Base-by-base conservation (phyloP, 768 basidiomycete species). In the Pulveroboletus sp. region DNA sequence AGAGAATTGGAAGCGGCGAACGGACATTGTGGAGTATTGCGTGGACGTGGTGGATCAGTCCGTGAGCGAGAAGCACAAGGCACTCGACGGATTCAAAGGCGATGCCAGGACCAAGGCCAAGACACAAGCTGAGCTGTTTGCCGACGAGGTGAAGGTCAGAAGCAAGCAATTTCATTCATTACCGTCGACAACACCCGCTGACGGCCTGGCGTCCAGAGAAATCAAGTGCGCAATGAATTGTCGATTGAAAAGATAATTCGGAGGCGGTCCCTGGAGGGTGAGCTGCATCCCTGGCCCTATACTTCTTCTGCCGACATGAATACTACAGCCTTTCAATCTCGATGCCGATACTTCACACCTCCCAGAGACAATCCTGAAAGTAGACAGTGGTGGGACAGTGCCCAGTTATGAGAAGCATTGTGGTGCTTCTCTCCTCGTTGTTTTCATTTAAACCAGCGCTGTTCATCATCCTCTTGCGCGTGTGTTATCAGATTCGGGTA, bases 281-380 rank as follows among this genome's bases (percentile, higher is more conserved):
- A 60, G 79, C 40, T 29, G 5, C 54, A 46, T 20, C 53, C 51
- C 52, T 55, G 40, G 53, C 55, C 55, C 41, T 59, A 33, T 38
- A 40, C 38, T 51, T 49, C 47, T 59, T 27, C 42, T 43, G 40
- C 43, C 65, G 40, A 65, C 51, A 56, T 43, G 42, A 56, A 50
- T 33, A 27, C 9, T 37, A 60, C 65, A 93, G 90, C 86, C 27
- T 92, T 93, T 64, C 76, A 76, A 50, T 77, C 85, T 38, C 84
- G 88, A 42, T 93, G 90, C 71, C 80, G 78, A 62, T 90, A 85
- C 64, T 93, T 90, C 65, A 71, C 75, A 42, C 87, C 87, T 7
- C 84, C 88, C 27, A 56, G 64, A 47, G 72, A 77, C 14, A 84
- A 87, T 59, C 67, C 56, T 33, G 84, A 87, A 52, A 75, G 77